Percentiles rank a stretch among this genome's conserved stretches.
phyloP scores from a whole-genome alignment of 2,329 filamentous ascomycete species.

The Fusarium papillatum region DNA sequence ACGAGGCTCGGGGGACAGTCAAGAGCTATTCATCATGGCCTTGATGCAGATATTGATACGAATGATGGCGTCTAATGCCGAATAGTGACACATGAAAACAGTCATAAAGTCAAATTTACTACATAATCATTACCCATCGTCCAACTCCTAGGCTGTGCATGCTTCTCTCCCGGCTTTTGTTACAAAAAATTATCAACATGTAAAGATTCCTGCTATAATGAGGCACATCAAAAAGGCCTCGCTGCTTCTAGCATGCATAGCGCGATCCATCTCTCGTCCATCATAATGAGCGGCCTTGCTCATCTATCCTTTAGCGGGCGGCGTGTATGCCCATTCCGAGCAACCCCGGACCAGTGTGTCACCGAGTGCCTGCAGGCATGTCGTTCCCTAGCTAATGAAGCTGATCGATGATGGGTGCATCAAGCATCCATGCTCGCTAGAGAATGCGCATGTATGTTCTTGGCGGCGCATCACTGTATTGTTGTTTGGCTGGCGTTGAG shows the following conservation, averaged over 20 bases:
- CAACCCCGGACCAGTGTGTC: neutral
- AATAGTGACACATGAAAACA: neutral
- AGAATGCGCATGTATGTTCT: neutral
- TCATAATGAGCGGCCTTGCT: conserved; percentile 14
- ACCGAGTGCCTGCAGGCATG: neutral
- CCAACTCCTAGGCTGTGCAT: conserved; percentile 21
- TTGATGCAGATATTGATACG: neutral
- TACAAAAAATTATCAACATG: conserved; percentile 22
- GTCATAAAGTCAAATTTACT: conserved; percentile 25
- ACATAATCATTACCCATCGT: conserved; percentile 33
- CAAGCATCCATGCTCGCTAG: neutral
- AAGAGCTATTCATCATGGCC: neutral
- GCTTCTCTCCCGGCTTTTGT: conserved; percentile 6
- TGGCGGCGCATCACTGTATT: neutral
- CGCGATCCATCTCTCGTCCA: conserved; percentile 16
- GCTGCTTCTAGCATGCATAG: conserved; percentile 15
- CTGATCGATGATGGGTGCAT: neutral
- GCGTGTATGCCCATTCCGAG: neutral
- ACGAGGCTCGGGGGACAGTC: neutral
- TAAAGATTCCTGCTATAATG: conserved; percentile 16
- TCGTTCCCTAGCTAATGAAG: neutral
- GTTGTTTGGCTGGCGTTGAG: neutral
- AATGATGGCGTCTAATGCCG: neutral
- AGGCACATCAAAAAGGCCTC: conserved; percentile 16
- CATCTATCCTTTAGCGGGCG: conserved; percentile 11